Conservation (phyloP, 495 filamentous ascomycete species). For the Podospora sp. region DNA sequence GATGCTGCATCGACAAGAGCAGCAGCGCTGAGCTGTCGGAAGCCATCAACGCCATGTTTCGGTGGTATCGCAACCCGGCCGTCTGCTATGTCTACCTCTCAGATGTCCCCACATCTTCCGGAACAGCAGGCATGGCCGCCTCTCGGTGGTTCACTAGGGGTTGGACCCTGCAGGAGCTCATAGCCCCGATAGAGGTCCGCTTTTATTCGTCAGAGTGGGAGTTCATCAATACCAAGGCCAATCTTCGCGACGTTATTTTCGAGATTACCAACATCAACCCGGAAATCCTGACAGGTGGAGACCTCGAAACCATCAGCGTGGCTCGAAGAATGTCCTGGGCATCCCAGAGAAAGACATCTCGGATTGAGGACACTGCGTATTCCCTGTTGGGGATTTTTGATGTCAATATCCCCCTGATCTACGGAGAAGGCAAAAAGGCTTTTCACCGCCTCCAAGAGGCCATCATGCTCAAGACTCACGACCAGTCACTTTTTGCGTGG, state of each 20-base stretch:
- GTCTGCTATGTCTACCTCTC: not conserved
- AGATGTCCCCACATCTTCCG: not conserved
- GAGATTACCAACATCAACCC: slow-evolving; percentile 17
- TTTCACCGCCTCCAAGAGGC: slow-evolving; percentile 23
- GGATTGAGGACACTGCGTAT: slow-evolving; percentile 23
- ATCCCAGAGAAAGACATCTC: slow-evolving; percentile 14
- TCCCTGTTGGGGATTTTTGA: slow-evolving; percentile 25
- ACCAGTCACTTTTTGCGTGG: slow-evolving; percentile 22
- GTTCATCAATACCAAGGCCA: slow-evolving; percentile 17
- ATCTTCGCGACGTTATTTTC: not conserved
- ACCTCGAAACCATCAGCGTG: slow-evolving; percentile 9
- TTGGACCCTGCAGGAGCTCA: slow-evolving; percentile 44
- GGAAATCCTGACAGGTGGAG: slow-evolving; percentile 2
- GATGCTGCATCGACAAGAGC: slow-evolving; percentile 7
- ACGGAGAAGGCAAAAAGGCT: slow-evolving; percentile 23
- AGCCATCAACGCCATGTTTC: slow-evolving; percentile 3
- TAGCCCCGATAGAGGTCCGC: slow-evolving; percentile 35
- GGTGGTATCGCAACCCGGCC: not conserved
- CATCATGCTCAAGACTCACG: slow-evolving; percentile 19
- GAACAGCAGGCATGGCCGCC: not conserved
- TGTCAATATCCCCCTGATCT: slow-evolving; percentile 21
- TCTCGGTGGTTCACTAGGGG: slow-evolving; percentile 29
- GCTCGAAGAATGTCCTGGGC: slow-evolving; percentile 25
- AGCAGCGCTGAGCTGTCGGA: slow-evolving; percentile 1
- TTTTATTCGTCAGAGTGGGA: slow-evolving; percentile 36